Base-by-base conservation (phyloP, 2,329 filamentous ascomycete species). In the Cladosporium sp. region DNA sequence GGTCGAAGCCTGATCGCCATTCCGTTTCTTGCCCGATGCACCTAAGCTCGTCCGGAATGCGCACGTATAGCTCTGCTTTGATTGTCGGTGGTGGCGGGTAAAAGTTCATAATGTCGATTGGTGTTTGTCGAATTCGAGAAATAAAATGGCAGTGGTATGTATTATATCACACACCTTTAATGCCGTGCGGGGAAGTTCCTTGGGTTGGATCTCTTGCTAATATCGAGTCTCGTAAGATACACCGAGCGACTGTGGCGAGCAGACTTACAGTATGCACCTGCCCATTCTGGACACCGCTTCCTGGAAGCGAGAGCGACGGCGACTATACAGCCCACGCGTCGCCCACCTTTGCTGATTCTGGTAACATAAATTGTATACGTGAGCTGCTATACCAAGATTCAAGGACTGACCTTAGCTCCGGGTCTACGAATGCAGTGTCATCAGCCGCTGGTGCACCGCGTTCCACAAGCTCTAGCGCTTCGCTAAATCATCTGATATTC, bases 1-100 rank as follows among this genome's bases (percentile, higher is more conserved):
- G 49, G 1, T 76, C 74, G 54, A 76, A 77, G 0, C 78, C 78
- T 1, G 78, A 78, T 28, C 76, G 72, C 80, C 80, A 81, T 66
- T 81, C 79, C 0, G 78, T 77, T 1, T 60, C 51, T 54, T 54
- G 28, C 5, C 51, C 51, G 6, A 54, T 11, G 51, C 28, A 54
- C 24, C 15, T 47, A 12, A 77, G 65, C 1, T 74, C 67, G n/a
- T 79, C 75, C 1, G 79, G 78, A 12, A 81, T 76, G 15, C 74
- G 77, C 1, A 77, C 68, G 36, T 78, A 75, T 2, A 81, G 52
- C 34, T 78, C 71, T 12, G 80, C 79, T 47, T 75, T 68, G 26
- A 80, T 74, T 14, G 66, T 68, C 0, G 71, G 75, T 1, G 78
- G 78, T 4, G 72, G 58, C 0, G 76, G 73, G 26, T 77, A 79